phyloP scores from a whole-genome alignment of 2,329 filamentous ascomycete genomes.

The Penicillium sp. region DNA sequence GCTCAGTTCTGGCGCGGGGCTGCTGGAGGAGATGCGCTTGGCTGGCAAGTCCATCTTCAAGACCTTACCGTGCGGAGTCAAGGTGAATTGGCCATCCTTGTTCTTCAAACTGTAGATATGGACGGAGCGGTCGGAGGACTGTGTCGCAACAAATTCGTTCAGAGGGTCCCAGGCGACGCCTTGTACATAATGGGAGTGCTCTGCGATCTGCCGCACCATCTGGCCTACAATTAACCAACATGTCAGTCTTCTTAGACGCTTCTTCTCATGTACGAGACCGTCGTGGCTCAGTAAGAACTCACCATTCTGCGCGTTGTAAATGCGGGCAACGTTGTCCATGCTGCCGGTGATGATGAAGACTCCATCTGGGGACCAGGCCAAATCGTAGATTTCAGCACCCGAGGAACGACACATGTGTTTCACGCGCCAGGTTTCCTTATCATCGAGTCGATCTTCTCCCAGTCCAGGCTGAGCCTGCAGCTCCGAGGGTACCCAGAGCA shows the following conservation, averaged over 20 bases:
- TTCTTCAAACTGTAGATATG: slow-evolving; percentile 96
- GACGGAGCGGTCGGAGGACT: slow-evolving; percentile 95
- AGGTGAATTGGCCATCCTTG: slow-evolving; percentile 89
- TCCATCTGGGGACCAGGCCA: slow-evolving; percentile 98
- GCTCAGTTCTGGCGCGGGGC: slow-evolving; percentile 74
- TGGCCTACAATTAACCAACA: slow-evolving; percentile 40
- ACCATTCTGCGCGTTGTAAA: slow-evolving; percentile 93
- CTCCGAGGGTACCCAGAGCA: slow-evolving; percentile 91
- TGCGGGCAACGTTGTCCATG: slow-evolving; percentile 97
- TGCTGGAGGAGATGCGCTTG: slow-evolving; percentile 81
- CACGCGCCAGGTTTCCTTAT: slow-evolving; percentile 93
- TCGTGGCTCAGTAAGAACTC: slow-evolving; percentile 25
- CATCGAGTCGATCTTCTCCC: slow-evolving; percentile 78
- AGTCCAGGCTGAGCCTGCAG: slow-evolving; percentile 60
- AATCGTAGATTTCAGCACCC: slow-evolving; percentile 93
- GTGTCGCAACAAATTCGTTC: slow-evolving; percentile 96
- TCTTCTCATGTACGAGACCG: background rate
- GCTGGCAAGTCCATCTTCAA: slow-evolving; percentile 91
- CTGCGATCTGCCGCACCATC: slow-evolving; percentile 85
- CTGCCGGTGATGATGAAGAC: slow-evolving; percentile 95
- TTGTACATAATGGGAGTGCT: slow-evolving; percentile 97
- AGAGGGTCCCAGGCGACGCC: slow-evolving; percentile 97
- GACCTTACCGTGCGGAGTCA: slow-evolving; percentile 72
- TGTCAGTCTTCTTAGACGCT: slow-evolving; percentile 18
- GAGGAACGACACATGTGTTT: slow-evolving; percentile 97